Base-by-base conservation (phyloP, 805 yeast genomes). In the Ogataea naganishii region DNA sequence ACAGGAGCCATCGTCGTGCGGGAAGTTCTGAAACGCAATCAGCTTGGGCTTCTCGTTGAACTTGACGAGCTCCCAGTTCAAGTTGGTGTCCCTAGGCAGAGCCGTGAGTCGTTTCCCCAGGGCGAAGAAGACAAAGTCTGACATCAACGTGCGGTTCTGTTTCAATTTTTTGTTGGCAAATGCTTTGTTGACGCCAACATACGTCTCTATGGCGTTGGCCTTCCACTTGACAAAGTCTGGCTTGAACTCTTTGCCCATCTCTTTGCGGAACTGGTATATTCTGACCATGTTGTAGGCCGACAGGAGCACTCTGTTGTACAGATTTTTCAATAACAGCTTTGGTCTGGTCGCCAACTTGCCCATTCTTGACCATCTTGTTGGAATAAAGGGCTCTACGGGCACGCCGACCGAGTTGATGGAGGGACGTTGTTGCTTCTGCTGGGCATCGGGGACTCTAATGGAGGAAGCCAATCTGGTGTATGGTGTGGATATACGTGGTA, bases 181-280 rank as follows among this genome's bases (percentile, higher is more conserved):
- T 3, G 85, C 76, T 46, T 76, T 75, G 57, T 88, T 85, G n/a
- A 83, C 79, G 34, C 72, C 71, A 18, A 80, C 80, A 52, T 75
- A 86, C 29, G 63, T 64, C 42, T 84, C 84, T 43, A 88, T 75
- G 6, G 94, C 94, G 18, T 67, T 68, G 54, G 85, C 89, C 53
- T 82, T 83, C 95, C 95, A 88, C 36, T 75, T 69, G 14, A 74
- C 50, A 40, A 79, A 80, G 24, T 73, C 60, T 19, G 88, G 83
- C 53, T 75, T 80, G 75, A 71, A 17, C 53, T 55, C 35, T 25
- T 44, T 44, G 15, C 56, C 53, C 51, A 53, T 50, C 12, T 46
- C 38, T 25, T 41, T 45, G 27, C 40, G 66, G 44, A 56, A 69
- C 39, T 63, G 63, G 32, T 62, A 65, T 4, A 68, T 62, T 36